Conservation (phyloP, 108 stramenopile genomes). For the Fistulifera solaris region DNA sequence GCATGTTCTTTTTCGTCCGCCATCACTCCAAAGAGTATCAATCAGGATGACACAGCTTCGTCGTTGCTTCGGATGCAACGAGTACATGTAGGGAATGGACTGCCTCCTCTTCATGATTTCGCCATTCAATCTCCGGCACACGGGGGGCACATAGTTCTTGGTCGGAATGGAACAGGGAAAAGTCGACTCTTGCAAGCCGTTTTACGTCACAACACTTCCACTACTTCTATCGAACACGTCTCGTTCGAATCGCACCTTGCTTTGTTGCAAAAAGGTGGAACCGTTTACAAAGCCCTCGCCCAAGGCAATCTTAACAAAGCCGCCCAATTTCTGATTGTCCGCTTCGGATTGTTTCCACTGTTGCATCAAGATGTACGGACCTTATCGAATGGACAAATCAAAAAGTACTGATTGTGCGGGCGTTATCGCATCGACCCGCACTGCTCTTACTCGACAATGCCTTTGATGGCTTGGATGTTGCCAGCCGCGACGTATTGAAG, state of each 20-base stretch:
- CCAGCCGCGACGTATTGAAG: constrained; percentile 31
- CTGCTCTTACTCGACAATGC: constrained; percentile 72
- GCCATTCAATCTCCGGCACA: constrained; percentile 5
- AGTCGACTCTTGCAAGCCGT: constrained; percentile 21
- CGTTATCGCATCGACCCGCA: constrained; percentile 38
- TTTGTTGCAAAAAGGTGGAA: constrained; percentile 23
- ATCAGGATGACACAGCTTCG: too few relatives aligned
- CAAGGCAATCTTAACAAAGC: constrained; percentile 46
- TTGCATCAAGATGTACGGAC: constrained; percentile 44
- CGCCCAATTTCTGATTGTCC: constrained; percentile 55
- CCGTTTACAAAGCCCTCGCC: constrained; percentile 41
- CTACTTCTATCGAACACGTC: constrained; percentile 26
- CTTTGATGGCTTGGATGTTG: constrained; percentile 72
- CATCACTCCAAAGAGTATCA: too few relatives aligned
- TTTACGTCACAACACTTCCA: background rate
- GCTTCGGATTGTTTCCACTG: constrained; percentile 61
- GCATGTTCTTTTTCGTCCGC: too few relatives aligned
- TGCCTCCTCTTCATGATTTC: too few relatives aligned
- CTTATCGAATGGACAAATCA: constrained; percentile 70
- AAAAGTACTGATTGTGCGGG: constrained; percentile 58
- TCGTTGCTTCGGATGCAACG: too few relatives aligned
- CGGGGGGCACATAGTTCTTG: constrained; percentile 50
- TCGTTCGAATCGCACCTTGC: constrained; percentile 67
- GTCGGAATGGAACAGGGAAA: constrained; percentile 25
- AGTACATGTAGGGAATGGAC: too few relatives aligned